A percentile compares a stretch with the other conserved stretches of the same genome.
Evolutionary conservation across 768 basidiomycete species (phyloP).

Genomic region (Phylloporus sp.): DNA sequence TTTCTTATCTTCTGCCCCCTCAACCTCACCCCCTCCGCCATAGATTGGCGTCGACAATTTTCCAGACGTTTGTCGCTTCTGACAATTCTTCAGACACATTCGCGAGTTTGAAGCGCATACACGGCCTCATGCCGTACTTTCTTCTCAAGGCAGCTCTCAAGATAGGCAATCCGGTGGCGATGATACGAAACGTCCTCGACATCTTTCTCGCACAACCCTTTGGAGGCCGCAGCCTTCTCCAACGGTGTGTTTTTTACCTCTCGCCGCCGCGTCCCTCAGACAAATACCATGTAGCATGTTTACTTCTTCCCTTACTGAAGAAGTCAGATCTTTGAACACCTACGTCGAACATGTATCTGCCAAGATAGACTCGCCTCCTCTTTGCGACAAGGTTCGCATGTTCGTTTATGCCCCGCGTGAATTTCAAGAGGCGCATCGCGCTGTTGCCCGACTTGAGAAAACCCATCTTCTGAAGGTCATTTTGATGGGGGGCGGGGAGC

Average conservation of each 20-base stretch:
- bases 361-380: conserved; percentile 81
- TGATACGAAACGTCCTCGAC: conserved; percentile 91
- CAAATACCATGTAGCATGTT: conserved; percentile 67
- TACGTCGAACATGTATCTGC: conserved; percentile 84
- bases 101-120: conserved; percentile 82
- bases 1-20: neutral
- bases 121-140: conserved; percentile 97
- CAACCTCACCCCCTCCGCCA: conserved; percentile 6
- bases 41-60: conserved; percentile 93
- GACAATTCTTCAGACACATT: conserved; percentile 91
- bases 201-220: conserved; percentile 97
- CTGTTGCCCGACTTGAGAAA: conserved; percentile 69
- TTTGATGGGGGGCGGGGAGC: conserved; percentile 72
- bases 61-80: conserved; percentile 90
- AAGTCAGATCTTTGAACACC: conserved; percentile 76
- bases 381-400: conserved; percentile 83
- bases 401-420: conserved; percentile 87
- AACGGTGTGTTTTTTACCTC: conserved; percentile 49
- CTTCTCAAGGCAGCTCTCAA: conserved; percentile 87
- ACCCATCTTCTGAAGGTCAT: conserved; percentile 76
- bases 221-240: conserved; percentile 86
- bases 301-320: conserved; percentile 85
- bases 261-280: neutral
- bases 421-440: conserved; percentile 77
- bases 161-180: conserved; percentile 92